phyloP scores from a whole-genome alignment of 495 filamentous ascomycete species.

The Xylaria telfairii region DNA sequence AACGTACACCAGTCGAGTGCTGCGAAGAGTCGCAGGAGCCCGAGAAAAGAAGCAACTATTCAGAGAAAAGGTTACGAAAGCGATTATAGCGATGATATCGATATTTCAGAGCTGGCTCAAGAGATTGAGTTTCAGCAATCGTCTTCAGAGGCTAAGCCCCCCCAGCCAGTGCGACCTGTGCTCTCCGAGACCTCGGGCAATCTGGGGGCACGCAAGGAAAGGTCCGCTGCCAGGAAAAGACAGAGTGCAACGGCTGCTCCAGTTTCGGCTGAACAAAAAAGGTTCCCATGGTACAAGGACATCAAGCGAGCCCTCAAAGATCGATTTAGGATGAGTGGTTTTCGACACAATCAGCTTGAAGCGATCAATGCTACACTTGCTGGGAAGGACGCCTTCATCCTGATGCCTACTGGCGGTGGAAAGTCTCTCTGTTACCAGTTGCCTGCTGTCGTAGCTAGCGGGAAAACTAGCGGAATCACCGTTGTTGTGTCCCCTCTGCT shows the following conservation, averaged over 20 bases:
- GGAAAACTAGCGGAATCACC: constrained; percentile 83
- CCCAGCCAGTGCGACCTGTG: constrained; percentile 35
- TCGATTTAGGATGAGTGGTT: constrained; percentile 81
- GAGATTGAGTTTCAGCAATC: constrained; percentile 58
- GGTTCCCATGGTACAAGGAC: constrained; percentile 81
- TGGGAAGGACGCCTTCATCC: constrained; percentile 87
- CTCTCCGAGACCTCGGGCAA: constrained; percentile 50
- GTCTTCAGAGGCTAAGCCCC: constrained; percentile 30
- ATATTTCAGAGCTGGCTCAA: constrained; percentile 68
- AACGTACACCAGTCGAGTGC: constrained; percentile 35
- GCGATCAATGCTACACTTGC: constrained; percentile 91
- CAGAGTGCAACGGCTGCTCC: constrained; percentile 29
- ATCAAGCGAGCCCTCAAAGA: constrained; percentile 78
- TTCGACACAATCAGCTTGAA: constrained; percentile 90
- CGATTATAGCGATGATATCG: constrained; percentile 70
- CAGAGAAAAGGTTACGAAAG: constrained; percentile 63
- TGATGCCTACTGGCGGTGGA: constrained; percentile 98
- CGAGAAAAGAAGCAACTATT: constrained; percentile 22
- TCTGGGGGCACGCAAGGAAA: constrained; percentile 35
- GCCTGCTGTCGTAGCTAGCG: constrained; percentile 81
- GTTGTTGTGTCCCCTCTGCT: constrained; percentile 93
- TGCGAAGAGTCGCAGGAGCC: constrained; percentile 29
- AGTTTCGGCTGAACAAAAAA: constrained; percentile 49
- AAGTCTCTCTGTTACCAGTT: constrained; percentile 98
- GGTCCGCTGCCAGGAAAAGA: constrained; percentile 36